These are phyloP conservation scores for Magnaporthiopsis incrustans DNA, from an alignment of 2,329 filamentous ascomycete species.

Conservation along the genomic window DNA sequence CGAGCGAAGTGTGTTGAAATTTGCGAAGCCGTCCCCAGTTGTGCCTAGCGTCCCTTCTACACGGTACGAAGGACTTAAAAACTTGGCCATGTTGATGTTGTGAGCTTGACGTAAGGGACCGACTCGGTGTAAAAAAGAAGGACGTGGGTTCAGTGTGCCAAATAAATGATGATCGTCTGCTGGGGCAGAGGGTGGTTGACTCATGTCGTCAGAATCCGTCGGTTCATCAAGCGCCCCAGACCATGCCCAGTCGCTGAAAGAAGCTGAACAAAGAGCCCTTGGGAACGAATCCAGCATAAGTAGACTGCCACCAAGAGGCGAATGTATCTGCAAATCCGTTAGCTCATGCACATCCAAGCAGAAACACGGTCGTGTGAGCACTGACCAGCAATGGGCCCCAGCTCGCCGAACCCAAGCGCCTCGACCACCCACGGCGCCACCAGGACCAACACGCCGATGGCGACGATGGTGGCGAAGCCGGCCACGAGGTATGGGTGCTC, in stretches of 20 bases:
- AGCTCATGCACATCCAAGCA: background rate
- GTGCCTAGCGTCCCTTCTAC: no score
- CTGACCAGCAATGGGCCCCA: background rate
- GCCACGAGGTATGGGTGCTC: background rate
- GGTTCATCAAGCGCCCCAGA: no score
- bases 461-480: conserved; percentile 4
- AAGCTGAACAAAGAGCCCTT: conserved; percentile 31
- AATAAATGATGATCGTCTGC: no score
- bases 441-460: conserved; percentile 1
- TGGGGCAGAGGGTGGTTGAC: no score
- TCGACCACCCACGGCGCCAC: conserved; percentile 3
- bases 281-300: conserved; percentile 29
- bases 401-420: background rate
- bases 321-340: conserved; percentile 20
- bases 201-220: no score
- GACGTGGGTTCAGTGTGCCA: no score
- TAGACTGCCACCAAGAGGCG: conserved; percentile 30
- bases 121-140: no score
- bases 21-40: no score
- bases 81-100: no score
- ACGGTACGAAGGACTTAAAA: no score
- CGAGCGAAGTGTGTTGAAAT: no score
- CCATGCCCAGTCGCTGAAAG: conserved; percentile 34
- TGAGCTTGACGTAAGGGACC: no score
- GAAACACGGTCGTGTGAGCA: background rate